Evolutionary conservation across 306 rosid genomes (phyloP).

Genomic region (Gynostemma pentaphyllum): DNA sequence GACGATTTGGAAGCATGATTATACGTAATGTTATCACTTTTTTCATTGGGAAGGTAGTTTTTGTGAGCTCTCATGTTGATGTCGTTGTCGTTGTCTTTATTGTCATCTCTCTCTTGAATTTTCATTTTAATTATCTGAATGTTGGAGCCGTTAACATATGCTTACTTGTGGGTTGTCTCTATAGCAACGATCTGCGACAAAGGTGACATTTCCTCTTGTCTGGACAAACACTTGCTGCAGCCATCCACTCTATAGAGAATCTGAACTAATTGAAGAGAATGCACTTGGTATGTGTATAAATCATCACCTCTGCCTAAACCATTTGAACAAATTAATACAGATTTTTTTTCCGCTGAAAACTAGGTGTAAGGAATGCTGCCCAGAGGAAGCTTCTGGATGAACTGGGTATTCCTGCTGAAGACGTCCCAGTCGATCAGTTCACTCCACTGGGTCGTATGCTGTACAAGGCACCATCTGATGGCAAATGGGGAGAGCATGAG

Average conservation of each 20-base stretch:
- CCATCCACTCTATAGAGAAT: constrained; percentile 92
- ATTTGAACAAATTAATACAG: neutral
- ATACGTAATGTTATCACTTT: neutral
- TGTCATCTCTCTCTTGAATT: neutral
- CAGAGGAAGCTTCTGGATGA: constrained; percentile 96
- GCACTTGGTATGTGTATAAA: constrained; percentile 45
- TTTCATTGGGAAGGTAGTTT: neutral
- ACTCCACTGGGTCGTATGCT: constrained; percentile 79
- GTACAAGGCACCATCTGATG: constrained; percentile 97
- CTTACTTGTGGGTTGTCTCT: constrained; percentile 6
- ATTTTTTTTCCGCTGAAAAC: neutral
- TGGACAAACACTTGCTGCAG: constrained; percentile 99
- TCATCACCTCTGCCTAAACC: neutral
- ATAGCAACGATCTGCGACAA: constrained; percentile 96
- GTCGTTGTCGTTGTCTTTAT: neutral
- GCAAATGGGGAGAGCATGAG: constrained; percentile 99
- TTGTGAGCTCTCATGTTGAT: neutral
- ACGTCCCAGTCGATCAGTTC: constrained; percentile 89
- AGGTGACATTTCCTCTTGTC: constrained; percentile 96
- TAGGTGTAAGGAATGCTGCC: constrained; percentile 92
- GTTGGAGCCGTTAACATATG: constrained; percentile 1
- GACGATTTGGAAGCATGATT: no score
- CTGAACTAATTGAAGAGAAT: constrained; percentile 76
- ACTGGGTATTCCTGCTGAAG: constrained; percentile 85
- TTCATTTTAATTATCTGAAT: neutral